Conservation (phyloP, 169 alveolate genomes). For the Eimeria brunetti region DNA sequence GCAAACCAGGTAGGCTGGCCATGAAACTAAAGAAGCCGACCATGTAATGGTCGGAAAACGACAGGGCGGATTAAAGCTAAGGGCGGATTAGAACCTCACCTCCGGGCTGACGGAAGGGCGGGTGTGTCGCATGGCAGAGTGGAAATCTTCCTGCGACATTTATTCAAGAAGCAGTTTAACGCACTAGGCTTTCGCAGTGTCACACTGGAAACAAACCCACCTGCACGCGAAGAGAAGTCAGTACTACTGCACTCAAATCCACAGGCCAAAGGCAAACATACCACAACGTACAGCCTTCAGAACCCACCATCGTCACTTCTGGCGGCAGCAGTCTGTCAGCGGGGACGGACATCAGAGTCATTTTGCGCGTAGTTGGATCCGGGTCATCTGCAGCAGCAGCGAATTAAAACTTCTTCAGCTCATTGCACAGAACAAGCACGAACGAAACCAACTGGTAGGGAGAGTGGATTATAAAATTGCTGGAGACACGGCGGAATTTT, state of each 20-base stretch:
- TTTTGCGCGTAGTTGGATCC: conserved; percentile 86
- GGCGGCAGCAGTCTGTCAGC: conserved; percentile 89
- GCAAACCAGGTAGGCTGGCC: not conserved
- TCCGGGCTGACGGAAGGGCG: conserved; percentile 88
- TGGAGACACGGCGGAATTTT: not conserved
- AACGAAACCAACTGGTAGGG: not conserved
- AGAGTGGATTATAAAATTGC: not conserved
- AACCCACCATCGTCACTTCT: conserved; percentile 75
- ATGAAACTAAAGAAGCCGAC: not conserved
- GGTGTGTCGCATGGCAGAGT: conserved; percentile 85
- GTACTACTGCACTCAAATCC: not conserved
- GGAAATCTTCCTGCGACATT: conserved; percentile 86
- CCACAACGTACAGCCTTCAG: not conserved
- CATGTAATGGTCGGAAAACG: not conserved
- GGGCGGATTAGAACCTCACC: conserved; percentile 26
- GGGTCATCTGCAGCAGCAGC: conserved; percentile 83
- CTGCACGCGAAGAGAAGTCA: not conserved
- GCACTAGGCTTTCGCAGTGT: not conserved
- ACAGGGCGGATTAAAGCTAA: not conserved
- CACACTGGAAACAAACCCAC: not conserved
- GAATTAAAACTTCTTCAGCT: not conserved
- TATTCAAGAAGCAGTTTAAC: not conserved
- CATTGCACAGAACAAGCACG: not conserved
- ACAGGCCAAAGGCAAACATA: not conserved
- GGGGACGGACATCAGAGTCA: conserved; percentile 88